These are phyloP conservation scores for Lizonia empirigonia DNA, from an alignment of 2,329 filamentous ascomycete species.

Conservation along the genomic window DNA sequence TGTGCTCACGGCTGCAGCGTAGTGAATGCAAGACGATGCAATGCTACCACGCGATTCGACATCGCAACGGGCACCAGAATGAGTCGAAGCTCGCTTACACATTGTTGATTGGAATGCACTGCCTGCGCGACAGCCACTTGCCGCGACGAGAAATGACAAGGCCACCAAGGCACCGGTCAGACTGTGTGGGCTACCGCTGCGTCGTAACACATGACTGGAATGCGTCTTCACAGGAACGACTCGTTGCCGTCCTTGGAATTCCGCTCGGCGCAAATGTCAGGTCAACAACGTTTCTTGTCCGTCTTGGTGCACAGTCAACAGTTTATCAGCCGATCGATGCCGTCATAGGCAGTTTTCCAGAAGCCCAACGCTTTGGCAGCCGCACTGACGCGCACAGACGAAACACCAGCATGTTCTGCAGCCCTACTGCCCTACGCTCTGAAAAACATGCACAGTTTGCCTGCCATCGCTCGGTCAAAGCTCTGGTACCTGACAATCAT, in stretches of 20 bases:
- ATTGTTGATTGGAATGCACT: constrained; percentile 6
- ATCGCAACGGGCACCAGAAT: constrained; percentile 13
- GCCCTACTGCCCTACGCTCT: constrained; percentile 18
- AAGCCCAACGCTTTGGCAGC: constrained; percentile 16
- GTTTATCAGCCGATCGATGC: constrained; percentile 10
- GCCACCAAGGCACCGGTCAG: too few species aligned
- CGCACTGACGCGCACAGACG: constrained; percentile 17
- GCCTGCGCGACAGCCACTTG: constrained; percentile 5
- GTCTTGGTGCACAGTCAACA: neutral
- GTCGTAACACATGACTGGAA: too few species aligned
- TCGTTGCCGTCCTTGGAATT: too few species aligned
- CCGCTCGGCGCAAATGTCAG: neutral
- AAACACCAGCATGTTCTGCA: constrained; percentile 16
- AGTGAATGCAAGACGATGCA: constrained; percentile 8
- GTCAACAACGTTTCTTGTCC: constrained; percentile 4
- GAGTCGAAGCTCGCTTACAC: constrained; percentile 16
- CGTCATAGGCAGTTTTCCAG: constrained; percentile 20
- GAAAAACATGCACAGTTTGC: neutral
- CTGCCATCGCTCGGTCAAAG: constrained; percentile 1
- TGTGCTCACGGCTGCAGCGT: constrained; percentile 9
- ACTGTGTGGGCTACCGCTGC: too few species aligned
- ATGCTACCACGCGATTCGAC: constrained; percentile 14
- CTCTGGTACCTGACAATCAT: constrained; percentile 5
- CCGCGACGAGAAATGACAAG: neutral
- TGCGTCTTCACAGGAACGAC: constrained; percentile 1